Percentiles rank a stretch among this genome's conserved stretches.
Conservation (phyloP, 257 asterid species). For the Solanum bukasovii region DNA sequence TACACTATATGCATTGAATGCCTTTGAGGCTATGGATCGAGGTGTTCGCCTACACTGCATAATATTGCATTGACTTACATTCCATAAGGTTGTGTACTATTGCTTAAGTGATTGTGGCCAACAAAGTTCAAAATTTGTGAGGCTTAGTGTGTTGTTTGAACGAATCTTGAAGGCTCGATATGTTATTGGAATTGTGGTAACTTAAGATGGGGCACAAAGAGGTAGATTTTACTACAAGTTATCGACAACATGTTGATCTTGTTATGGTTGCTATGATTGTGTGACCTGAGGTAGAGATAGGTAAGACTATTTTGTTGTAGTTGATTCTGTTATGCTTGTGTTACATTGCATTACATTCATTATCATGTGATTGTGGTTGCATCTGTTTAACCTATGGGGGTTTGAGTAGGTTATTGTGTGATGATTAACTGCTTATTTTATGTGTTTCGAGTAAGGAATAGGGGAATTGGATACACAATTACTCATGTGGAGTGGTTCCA, state of each 20-base stretch:
- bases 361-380: not conserved
- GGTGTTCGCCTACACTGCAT: not conserved
- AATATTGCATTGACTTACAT: not conserved
- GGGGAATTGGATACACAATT: not conserved
- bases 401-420: not conserved
- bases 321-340: not conserved
- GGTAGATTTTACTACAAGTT: not conserved
- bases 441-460: not conserved
- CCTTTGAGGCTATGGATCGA: not conserved
- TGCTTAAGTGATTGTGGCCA: not conserved
- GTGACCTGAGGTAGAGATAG: not conserved
- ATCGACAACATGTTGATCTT: not conserved
- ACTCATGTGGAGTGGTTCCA: not conserved
- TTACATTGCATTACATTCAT: not conserved
- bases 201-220: not conserved
- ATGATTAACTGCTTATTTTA: too few relatives aligned
- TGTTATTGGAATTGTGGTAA: not conserved
- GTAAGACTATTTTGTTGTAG: not conserved
- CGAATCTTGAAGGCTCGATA: not conserved
- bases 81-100: not conserved
- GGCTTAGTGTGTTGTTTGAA: not conserved
- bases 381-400: not conserved
- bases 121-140: not conserved
- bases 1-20: not conserved
- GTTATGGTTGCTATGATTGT: not conserved